These are phyloP conservation scores for Termitomyces sp. DNA, from an alignment of 768 basidiomycete genomes.

Conservation along the genomic window DNA sequence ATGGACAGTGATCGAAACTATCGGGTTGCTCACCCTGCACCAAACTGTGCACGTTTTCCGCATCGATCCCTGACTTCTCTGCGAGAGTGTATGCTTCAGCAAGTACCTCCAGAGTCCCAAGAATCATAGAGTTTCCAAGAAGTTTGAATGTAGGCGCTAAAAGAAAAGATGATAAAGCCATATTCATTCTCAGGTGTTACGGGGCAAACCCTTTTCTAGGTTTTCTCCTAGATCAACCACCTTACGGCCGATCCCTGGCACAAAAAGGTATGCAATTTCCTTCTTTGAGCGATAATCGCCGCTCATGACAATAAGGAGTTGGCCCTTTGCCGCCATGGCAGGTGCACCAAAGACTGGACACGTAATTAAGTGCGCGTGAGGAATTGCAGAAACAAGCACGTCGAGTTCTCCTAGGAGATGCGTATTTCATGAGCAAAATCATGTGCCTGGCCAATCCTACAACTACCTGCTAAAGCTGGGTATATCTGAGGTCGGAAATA, in stretches of 20 bases:
- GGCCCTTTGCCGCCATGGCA: conserved; percentile 54
- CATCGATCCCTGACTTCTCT: conserved; percentile 77
- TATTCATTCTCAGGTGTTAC: not conserved
- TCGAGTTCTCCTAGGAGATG: conserved; percentile 58
- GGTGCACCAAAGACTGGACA: conserved; percentile 80
- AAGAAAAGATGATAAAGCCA: not conserved
- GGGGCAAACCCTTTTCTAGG: conserved; percentile 63
- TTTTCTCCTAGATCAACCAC: conserved; percentile 81
- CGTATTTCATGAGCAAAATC: conserved; percentile 1
- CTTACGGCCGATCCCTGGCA: conserved; percentile 75
- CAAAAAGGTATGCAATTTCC: conserved; percentile 68
- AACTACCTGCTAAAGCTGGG: conserved; percentile 43
- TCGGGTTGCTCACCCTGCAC: conserved; percentile 44
- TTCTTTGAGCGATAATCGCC: conserved; percentile 83
- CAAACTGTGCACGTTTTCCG: conserved; percentile 48
- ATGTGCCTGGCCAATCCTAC: not conserved
- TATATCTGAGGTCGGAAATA: conserved; percentile 39
- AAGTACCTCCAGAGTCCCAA: conserved; percentile 74
- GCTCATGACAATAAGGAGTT: conserved; percentile 71
- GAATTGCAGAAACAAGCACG: conserved; percentile 50
- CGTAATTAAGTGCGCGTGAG: conserved; percentile 61
- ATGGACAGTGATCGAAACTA: not conserved
- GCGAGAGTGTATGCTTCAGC: conserved; percentile 82
- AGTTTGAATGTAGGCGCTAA: conserved; percentile 70
- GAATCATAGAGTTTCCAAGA: conserved; percentile 73